A percentile compares a stretch with the other conserved stretches of the same genome.
Conservation (phyloP, 768 basidiomycete species). For the Termitomyces sp. region DNA sequence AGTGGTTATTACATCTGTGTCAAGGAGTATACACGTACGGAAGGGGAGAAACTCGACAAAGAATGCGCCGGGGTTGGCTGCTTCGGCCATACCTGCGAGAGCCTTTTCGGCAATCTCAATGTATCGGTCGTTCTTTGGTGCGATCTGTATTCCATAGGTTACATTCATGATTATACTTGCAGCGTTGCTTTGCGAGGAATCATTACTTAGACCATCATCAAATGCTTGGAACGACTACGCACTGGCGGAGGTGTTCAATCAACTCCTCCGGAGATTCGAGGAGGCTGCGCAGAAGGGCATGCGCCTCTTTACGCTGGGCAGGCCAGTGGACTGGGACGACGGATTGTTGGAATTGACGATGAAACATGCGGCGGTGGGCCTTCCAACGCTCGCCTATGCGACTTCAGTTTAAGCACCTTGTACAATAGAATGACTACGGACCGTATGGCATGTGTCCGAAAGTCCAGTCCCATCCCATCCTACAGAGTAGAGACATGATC, state of each 20-base stretch:
- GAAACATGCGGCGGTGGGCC: constrained; percentile 51
- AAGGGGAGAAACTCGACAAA: constrained; percentile 50
- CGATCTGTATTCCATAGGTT: constrained; percentile 48
- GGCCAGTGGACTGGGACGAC: constrained; percentile 41
- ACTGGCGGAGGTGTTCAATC: constrained; percentile 51
- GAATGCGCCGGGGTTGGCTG: constrained; percentile 51
- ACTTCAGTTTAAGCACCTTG: neutral
- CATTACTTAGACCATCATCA: neutral
- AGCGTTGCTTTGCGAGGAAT: constrained; percentile 36
- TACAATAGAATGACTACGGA: constrained; percentile 14
- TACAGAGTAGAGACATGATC: constrained; percentile 12
- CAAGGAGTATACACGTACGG: constrained; percentile 19
- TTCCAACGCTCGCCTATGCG: constrained; percentile 48
- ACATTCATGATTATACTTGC: constrained; percentile 54
- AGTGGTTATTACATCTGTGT: neutral
- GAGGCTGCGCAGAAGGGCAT: constrained; percentile 43
- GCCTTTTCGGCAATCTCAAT: constrained; percentile 53
- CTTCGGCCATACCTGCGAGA: constrained; percentile 48
- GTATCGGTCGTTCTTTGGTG: constrained; percentile 42
- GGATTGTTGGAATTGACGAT: constrained; percentile 48
- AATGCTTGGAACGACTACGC: constrained; percentile 15
- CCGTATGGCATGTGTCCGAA: constrained; percentile 58
- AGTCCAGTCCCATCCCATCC: constrained; percentile 46
- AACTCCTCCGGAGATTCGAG: constrained; percentile 42
- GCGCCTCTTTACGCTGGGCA: constrained; percentile 43